Conservation (phyloP, 2,329 filamentous ascomycete species). For the Trichothecium sympodiale region DNA sequence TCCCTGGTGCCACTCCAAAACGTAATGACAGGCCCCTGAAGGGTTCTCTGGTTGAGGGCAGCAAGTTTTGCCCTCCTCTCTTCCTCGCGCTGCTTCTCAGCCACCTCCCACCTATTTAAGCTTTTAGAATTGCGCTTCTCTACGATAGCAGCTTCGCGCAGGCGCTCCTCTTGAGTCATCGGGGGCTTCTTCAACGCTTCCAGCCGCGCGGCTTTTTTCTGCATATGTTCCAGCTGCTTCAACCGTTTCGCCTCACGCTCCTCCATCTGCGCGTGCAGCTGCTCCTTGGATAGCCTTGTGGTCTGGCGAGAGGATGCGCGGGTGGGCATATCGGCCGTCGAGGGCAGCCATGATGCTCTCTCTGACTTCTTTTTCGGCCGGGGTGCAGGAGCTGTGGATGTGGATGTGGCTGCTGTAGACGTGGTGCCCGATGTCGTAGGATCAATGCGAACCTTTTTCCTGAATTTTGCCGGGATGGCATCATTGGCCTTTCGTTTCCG, state of each 20-base stretch:
- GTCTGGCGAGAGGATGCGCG: conserved; percentile 47
- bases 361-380: conserved; percentile 51
- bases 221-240: conserved; percentile 58
- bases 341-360: conserved; percentile 46
- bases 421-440: conserved; percentile 26
- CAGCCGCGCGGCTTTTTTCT: conserved; percentile 57
- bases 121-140: conserved; percentile 85
- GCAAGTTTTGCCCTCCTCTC: conserved; percentile 74
- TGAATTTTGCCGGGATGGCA: conserved; percentile 56
- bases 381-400: conserved; percentile 27
- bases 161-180: conserved; percentile 77
- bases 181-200: conserved; percentile 66
- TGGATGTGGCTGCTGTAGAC: conserved; percentile 20
- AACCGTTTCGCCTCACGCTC: conserved; percentile 60
- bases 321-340: conserved; percentile 41
- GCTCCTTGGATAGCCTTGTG: conserved; percentile 48
- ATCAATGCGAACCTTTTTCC: conserved; percentile 69
- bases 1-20: conserved; percentile 89
- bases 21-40: conserved; percentile 81
- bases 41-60: conserved; percentile 73
- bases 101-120: conserved; percentile 86
- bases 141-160: conserved; percentile 70
- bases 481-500: conserved; percentile 75
- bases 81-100: conserved; percentile 79
- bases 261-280: conserved; percentile 59